Conservation (phyloP, 1,284 basidiomycete species). For the Ustilago bromivora region DNA sequence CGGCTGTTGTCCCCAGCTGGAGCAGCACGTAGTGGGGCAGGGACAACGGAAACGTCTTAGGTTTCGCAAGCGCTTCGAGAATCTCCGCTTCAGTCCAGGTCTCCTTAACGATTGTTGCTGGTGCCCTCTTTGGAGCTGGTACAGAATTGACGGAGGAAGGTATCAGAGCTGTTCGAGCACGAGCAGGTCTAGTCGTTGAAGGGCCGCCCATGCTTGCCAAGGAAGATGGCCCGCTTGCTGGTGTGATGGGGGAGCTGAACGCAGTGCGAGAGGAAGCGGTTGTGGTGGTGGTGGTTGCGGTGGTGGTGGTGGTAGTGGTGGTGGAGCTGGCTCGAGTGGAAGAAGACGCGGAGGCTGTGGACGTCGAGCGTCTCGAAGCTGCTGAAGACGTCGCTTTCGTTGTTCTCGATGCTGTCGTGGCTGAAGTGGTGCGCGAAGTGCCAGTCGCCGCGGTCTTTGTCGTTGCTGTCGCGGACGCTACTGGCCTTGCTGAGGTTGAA, state of each 20-base stretch:
- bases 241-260: not conserved
- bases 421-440: constrained; percentile 12
- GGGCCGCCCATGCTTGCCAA: not conserved
- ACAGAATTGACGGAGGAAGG: not conserved
- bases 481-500: not conserved
- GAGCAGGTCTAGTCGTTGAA: constrained; percentile 10
- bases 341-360: constrained; percentile 10
- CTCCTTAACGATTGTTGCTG: not conserved
- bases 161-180: constrained; percentile 3
- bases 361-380: constrained; percentile 25
- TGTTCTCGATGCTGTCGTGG: constrained; percentile 1
- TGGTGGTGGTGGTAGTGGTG: constrained; percentile 1
- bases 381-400: constrained; percentile 14
- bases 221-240: constrained; percentile 8
- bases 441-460: not conserved
- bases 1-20: constrained; percentile 29
- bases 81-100: constrained; percentile 33
- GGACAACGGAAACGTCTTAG: constrained; percentile 3
- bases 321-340: constrained; percentile 20
- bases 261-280: constrained; percentile 20
- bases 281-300: constrained; percentile 5
- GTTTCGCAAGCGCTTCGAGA: constrained; percentile 22
- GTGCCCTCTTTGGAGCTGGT: not conserved
- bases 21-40: constrained; percentile 26
- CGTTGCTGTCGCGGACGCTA: constrained; percentile 2